A percentile compares a stretch with the other conserved stretches of the same genome.
These are phyloP conservation scores for Diaporthe helianthi DNA, from an alignment of 2,329 filamentous ascomycete genomes.

Conservation along the genomic window DNA sequence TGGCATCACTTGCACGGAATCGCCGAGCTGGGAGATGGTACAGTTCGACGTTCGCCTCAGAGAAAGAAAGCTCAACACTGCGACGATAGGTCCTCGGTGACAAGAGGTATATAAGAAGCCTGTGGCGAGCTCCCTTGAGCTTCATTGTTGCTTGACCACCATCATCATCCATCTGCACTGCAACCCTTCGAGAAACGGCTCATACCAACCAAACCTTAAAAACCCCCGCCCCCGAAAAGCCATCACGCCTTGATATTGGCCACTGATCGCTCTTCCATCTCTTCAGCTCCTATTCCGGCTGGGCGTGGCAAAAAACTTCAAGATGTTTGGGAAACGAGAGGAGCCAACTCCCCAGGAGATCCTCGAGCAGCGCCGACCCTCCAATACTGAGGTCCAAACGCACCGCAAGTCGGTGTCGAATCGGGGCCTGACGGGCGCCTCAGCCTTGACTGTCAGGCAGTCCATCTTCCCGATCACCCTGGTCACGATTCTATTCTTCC, in stretches of 20 bases:
- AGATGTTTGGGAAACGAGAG: conserved; percentile 38
- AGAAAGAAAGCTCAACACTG: neutral
- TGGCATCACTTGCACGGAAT: conserved; percentile 11
- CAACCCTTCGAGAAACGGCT: conserved; percentile 6
- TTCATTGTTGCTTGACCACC: neutral
- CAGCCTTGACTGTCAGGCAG: conserved; percentile 34
- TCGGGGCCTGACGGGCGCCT: conserved; percentile 38
- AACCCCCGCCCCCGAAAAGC: neutral
- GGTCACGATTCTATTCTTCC: conserved; percentile 57
- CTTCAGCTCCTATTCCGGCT: neutral
- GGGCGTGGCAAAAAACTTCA: neutral
- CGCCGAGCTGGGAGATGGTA: neutral
- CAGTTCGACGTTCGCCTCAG: neutral
- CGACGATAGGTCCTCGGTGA: neutral
- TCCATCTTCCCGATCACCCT: conserved; percentile 45
- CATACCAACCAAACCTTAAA: neutral
- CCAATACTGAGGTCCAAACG: conserved; percentile 35
- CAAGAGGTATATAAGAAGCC: conserved; percentile 17
- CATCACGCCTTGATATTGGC: neutral
- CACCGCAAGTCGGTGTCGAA: conserved; percentile 37
- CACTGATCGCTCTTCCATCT: neutral
- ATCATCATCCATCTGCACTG: conserved; percentile 1
- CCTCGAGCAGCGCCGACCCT: conserved; percentile 36
- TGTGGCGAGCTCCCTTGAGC: neutral
- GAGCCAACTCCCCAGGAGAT: conserved; percentile 37